Base-by-base conservation (phyloP, 1,284 basidiomycete genomes). In the Agroathelia rolfsii region DNA sequence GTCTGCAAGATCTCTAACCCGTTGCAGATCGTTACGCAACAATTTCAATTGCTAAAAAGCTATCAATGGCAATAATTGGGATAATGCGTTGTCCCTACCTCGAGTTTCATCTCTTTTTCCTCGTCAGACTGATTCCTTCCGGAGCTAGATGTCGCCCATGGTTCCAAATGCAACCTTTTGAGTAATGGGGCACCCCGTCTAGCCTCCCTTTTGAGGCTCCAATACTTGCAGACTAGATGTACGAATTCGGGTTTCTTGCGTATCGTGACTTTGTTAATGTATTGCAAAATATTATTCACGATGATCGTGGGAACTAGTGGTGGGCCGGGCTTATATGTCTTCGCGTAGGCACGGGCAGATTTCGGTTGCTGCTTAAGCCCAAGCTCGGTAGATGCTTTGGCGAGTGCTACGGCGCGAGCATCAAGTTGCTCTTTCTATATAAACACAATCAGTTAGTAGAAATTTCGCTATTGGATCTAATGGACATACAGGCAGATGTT, bases 181-280 rank as follows among this genome's bases (percentile, higher is more conserved):
- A 99, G 60, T 32, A 98, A 56, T 2, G 94, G 93, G 2, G 95
- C 95, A 3, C 95, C 95, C 25, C 94, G 63, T 39, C 94, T 72
- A 1, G 77, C 86, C 54, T 98, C 93, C 4, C 94, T 66, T 58
- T 98, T 97, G 54, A 98, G 55, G 51, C 93, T 96, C 94, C 94
- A 99, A 52, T 96, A 99, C 45, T 79, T 74, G 45, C 87, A 93
- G 21, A 94, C 66, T 47, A 80, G 59, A 31, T 78, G 71, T 3
- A 97, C 59, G 34, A 94, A 85, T 20, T 83, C 79, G 3, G 60
- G 52, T 50, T 86, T 88, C 50, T 88, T 89, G 36, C 82, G 66
- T 2, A 96, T 61, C 21, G 57, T 65, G 29, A 95, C 63, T 45
- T 78, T 83, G 30, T 58, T 54, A 21, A 87, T 77, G 50, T 98